Percentiles rank a stretch among this genome's conserved stretches.
phyloP scores from a whole-genome alignment of 2,329 filamentous ascomycete species.

The Xylaria sp. region DNA sequence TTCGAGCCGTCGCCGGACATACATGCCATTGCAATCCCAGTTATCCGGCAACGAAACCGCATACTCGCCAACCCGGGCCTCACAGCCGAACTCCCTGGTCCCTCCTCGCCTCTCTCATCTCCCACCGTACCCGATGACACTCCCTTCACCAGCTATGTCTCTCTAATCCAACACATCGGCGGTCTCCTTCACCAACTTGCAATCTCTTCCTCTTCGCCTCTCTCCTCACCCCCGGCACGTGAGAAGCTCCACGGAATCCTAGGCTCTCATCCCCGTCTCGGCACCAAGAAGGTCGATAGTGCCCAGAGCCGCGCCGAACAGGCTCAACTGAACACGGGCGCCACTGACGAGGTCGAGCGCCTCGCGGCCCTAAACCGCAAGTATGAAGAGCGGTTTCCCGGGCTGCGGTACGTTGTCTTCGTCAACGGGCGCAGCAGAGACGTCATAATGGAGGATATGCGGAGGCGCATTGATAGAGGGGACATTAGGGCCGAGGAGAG shows the following conservation, averaged over 20 bases:
- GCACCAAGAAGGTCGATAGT: conserved; percentile 83
- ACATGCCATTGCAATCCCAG: conserved; percentile 75
- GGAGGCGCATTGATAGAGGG: conserved; percentile 73
- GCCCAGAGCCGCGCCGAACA: conserved; percentile 85
- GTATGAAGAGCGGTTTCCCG: conserved; percentile 85
- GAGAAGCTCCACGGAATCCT: conserved; percentile 76
- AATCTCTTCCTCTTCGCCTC: conserved; percentile 42
- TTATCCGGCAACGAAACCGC: conserved; percentile 59
- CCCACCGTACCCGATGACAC: conserved; percentile 61
- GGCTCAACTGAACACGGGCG: conserved; percentile 71
- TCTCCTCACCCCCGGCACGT: conserved; percentile 53
- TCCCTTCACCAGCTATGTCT: conserved; percentile 72
- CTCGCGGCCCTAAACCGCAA: conserved; percentile 74
- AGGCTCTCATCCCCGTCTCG: conserved; percentile 83
- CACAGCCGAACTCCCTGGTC: conserved; percentile 83
- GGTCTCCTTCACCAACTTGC: conserved; percentile 69
- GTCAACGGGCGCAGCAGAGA: conserved; percentile 82
- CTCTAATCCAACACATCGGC: conserved; percentile 74
- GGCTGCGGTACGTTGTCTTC: conserved; percentile 89
- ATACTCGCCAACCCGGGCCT: conserved; percentile 74
- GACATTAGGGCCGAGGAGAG: conserved; percentile 74
- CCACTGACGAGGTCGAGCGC: conserved; percentile 65
- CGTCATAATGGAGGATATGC: conserved; percentile 86
- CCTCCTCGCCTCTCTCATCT: conserved; percentile 59
- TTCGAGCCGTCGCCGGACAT: conserved; percentile 85